A percentile compares a stretch with the other conserved stretches of the same genome.
Conservation (phyloP, 208 protist species). For the Crithidia brevicula region DNA sequence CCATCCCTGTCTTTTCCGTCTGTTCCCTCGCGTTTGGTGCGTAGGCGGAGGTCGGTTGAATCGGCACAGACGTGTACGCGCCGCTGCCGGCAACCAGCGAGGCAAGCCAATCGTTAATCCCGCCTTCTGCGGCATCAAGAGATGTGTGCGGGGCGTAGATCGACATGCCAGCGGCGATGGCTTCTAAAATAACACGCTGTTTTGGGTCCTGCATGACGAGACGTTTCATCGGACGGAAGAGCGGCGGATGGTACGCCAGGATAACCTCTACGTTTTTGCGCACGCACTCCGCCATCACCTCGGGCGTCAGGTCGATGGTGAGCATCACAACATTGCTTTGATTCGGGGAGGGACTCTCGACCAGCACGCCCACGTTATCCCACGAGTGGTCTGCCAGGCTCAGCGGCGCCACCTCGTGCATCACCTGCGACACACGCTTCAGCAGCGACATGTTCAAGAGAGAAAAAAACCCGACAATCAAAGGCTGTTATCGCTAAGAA, state of each 20-base stretch:
- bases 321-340: slow-evolving; percentile 68
- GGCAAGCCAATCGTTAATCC: slow-evolving; percentile 95
- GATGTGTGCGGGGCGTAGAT: slow-evolving; percentile 95
- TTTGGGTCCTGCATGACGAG: slow-evolving; percentile 75
- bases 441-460: slow-evolving; percentile 65
- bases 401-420: slow-evolving; percentile 87
- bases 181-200: slow-evolving; percentile 73
- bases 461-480: too few relatives aligned
- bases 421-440: slow-evolving; percentile 55
- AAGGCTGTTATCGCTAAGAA: too few relatives aligned
- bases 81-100: slow-evolving; percentile 43
- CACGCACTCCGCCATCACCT: slow-evolving; percentile 90
- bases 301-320: slow-evolving; percentile 92
- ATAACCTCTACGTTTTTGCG: slow-evolving; percentile 71
- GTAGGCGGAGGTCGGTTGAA: slow-evolving; percentile 47
- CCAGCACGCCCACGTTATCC: slow-evolving; percentile 95
- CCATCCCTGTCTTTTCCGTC: slow-evolving; percentile 45
- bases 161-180: slow-evolving; percentile 76
- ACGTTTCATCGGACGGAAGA: slow-evolving; percentile 85
- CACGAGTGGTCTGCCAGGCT: slow-evolving; percentile 88
- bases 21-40: slow-evolving; percentile 30
- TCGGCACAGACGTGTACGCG: slow-evolving; percentile 31
- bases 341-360: slow-evolving; percentile 79
- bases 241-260: slow-evolving; percentile 92
- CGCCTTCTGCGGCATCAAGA: slow-evolving; percentile 75